Evolutionary conservation across 495 filamentous ascomycete genomes (phyloP).

Genomic region (Neurospora cerealis): DNA sequence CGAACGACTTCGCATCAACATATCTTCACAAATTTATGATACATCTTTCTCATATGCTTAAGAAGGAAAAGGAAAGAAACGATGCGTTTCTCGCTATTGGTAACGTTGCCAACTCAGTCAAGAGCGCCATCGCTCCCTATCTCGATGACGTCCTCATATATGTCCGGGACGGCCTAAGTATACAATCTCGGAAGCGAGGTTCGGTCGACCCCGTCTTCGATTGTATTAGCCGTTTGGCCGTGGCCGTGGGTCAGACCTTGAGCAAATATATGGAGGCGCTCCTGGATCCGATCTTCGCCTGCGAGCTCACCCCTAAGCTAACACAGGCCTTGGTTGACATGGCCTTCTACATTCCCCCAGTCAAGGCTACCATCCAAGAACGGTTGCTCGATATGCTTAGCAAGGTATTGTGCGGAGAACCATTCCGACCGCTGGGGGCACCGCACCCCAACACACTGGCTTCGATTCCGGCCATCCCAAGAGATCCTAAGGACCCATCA

Average conservation of each 20-base stretch:
- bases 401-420: conserved; percentile 80
- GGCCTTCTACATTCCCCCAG: conserved; percentile 95
- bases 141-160: conserved; percentile 87
- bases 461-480: conserved; percentile 69
- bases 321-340: conserved; percentile 95
- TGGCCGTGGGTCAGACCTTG: conserved; percentile 89
- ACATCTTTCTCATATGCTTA: conserved; percentile 87
- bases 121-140: conserved; percentile 86
- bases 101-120: conserved; percentile 90
- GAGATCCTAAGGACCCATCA: conserved; percentile 71
- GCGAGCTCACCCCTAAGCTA: conserved; percentile 81
- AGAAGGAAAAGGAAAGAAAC: conserved; percentile 87
- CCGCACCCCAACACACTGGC: conserved; percentile 54
- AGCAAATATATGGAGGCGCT: conserved; percentile 97
- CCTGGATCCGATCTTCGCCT: conserved; percentile 93
- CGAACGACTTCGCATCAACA: conserved; percentile 66
- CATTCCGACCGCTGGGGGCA: conserved; percentile 84
- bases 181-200: conserved; percentile 66
- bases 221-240: conserved; percentile 92
- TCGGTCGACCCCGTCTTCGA: conserved; percentile 89
- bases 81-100: conserved; percentile 91
- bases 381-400: conserved; percentile 90
- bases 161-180: conserved; percentile 78
- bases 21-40: conserved; percentile 97
- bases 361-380: conserved; percentile 86